A percentile compares a stretch with the other conserved stretches of the same genome.
Evolutionary conservation across 2,329 filamentous ascomycete species (phyloP).

Genomic region (Exophiala mesophila): DNA sequence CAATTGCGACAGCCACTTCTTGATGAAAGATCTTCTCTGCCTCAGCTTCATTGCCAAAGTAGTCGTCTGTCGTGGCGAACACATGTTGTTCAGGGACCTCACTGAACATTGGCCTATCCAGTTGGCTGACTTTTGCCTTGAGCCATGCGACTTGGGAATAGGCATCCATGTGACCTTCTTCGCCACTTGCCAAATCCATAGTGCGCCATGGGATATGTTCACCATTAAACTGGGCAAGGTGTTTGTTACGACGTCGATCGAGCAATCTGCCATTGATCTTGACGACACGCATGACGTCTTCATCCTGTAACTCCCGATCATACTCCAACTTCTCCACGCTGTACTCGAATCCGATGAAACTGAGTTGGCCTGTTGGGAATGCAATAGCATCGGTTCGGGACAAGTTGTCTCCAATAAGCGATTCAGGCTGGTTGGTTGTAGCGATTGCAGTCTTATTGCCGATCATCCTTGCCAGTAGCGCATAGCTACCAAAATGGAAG

Average conservation of each 20-base stretch:
- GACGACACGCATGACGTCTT: conserved; percentile 7
- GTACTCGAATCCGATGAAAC: conserved; percentile 22
- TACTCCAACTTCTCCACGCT: neutral
- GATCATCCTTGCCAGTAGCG: neutral
- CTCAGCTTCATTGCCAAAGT: conserved; percentile 17
- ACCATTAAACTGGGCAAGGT: conserved; percentile 9
- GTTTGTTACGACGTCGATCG: conserved; percentile 21
- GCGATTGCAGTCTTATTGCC: conserved; percentile 4
- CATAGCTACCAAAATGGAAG: conserved; percentile 6
- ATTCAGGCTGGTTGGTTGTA: neutral
- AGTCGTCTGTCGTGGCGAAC: conserved; percentile 7
- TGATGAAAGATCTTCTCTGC: conserved; percentile 13
- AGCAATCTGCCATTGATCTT: conserved; percentile 22
- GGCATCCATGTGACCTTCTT: neutral
- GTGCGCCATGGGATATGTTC: conserved; percentile 7
- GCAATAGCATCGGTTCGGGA: conserved; percentile 15
- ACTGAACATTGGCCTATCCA: neutral
- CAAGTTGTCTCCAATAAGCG: conserved; percentile 8
- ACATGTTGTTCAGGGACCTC: conserved; percentile 2
- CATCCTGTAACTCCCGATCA: neutral
- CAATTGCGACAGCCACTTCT: conserved; percentile 7
- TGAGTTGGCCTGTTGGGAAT: conserved; percentile 11
- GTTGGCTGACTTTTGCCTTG: neutral
- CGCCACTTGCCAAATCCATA: no score
- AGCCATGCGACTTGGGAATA: neutral